Base-by-base conservation (phyloP, 179 eudicot species). In the Actinidia arguta region DNA sequence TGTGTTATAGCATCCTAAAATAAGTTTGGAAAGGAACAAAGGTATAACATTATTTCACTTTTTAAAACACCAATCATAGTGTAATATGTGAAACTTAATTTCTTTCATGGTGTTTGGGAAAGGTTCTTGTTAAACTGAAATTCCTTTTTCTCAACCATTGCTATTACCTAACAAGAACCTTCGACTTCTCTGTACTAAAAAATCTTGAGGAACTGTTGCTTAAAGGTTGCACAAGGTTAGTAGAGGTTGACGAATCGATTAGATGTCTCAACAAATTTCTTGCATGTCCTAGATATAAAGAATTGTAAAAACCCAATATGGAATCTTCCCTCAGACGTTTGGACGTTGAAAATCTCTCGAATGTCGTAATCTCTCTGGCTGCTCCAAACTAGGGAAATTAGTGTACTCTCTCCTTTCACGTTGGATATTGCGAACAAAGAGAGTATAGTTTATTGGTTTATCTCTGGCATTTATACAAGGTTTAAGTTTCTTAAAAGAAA, bases 1-100 rank as follows among this genome's bases (percentile, higher is more conserved):
- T 77, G 71, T 3, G 16, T 14, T 12, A 46, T 24, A 46, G 71
- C 52, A 46, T 20, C 25, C 47, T 77, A 36, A 22, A 77, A 46
- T 22, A 61, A 25, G 56, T 61, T 3, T 77, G 69, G 69, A 77
- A 27, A 8, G 80, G 80, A 61, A 46, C 52, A 17, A 77, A 62
- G 80, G 80, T 77, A 47, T 7, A 71, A 59, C 64, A 5, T 5
- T 59, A 20, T 8, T 12, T n/a, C 8, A 62, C 22, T 24, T 17
- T 27, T 62, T n/a, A 62, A 62, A 64, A 64, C 24, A 25, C 22
- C n/a, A n/a, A n/a, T n/a, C n/a, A n/a, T n/a, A n/a, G n/a, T n/a
- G n/a, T n/a, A n/a, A n/a, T n/a, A n/a, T n/a, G n/a, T n/a, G n/a
- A n/a, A n/a, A n/a, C n/a, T n/a, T n/a, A n/a, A n/a, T n/a, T n/a